Conservation (phyloP, 2,329 filamentous ascomycete genomes). For the Colletotrichum plurivorum region DNA sequence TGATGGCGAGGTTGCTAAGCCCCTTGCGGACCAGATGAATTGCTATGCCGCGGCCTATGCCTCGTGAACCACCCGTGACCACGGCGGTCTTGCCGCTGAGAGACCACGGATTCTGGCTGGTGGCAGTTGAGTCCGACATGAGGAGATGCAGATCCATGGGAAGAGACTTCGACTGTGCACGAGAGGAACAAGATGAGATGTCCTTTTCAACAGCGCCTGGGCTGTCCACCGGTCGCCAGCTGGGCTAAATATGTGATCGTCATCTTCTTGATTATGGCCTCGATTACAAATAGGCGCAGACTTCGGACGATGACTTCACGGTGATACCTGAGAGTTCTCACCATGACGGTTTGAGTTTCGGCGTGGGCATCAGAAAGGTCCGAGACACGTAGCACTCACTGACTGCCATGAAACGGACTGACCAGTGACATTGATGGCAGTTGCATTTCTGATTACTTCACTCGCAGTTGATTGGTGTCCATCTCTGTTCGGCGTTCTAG, state of each 20-base stretch:
- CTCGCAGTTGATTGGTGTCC: neutral
- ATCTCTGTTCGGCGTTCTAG: neutral
- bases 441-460: neutral
- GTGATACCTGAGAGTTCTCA: neutral
- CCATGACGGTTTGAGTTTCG: conserved; percentile 8
- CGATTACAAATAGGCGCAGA: conserved; percentile 4
- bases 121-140: conserved; percentile 6
- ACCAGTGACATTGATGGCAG: neutral
- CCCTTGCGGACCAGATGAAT: conserved; percentile 20
- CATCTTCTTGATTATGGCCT: neutral
- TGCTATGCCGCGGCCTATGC: conserved; percentile 21
- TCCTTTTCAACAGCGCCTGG: too few species aligned
- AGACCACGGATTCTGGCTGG: conserved; percentile 8
- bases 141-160: conserved; percentile 18
- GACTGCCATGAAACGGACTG: conserved; percentile 10
- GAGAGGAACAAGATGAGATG: neutral
- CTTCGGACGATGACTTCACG: conserved; percentile 14
- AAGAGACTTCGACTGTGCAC: neutral
- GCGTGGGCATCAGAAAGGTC: conserved; percentile 9
- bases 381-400: conserved; percentile 9
- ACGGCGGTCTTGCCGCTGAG: conserved; percentile 25
- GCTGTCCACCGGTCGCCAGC: neutral
- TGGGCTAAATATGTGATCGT: conserved; percentile 1
- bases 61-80: conserved; percentile 16
- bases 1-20: conserved; percentile 21